Evolutionary conservation across 768 basidiomycete species (phyloP).

Genomic region (Tulasnella sp.): DNA sequence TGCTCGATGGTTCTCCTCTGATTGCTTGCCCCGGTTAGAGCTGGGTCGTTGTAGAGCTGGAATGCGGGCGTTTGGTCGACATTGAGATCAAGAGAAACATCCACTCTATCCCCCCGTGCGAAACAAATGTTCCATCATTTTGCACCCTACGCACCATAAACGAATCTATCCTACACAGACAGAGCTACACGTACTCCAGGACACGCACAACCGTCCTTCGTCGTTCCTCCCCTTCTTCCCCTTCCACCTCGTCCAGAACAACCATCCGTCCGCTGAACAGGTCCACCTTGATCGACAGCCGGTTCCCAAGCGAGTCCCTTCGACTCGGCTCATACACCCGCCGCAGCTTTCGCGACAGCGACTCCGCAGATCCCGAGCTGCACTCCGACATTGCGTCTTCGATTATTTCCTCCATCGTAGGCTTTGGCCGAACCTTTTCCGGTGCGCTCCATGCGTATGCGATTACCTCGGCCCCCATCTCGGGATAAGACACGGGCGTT

Average conservation of each 20-base stretch:
- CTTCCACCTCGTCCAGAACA: neutral
- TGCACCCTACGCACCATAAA: neutral
- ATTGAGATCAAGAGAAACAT: constrained; percentile 13
- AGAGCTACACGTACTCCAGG: constrained; percentile 13
- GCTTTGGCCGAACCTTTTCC: constrained; percentile 7
- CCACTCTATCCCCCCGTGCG: constrained; percentile 2
- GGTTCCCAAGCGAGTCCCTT: constrained; percentile 6
- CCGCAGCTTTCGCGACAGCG: constrained; percentile 1
- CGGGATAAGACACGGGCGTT: neutral
- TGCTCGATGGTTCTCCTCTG: neutral
- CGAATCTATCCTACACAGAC: neutral
- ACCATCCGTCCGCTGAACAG: constrained; percentile 14
- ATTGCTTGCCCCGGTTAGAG: neutral
- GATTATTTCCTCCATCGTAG: neutral
- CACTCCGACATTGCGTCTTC: neutral
- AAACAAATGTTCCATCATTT: constrained; percentile 6
- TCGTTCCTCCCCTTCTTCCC: neutral
- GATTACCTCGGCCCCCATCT: neutral
- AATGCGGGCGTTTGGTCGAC: constrained; percentile 15
- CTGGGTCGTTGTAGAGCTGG: neutral
- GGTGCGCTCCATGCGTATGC: neutral
- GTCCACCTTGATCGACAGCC: neutral
- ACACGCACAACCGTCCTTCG: neutral
- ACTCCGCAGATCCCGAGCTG: constrained; percentile 6
- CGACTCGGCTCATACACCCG: constrained; percentile 3